Evolutionary conservation across 768 basidiomycete genomes (phyloP), one percentile per base, ranked within the genome.

Genomic region (Mrakia blollopis): DNA sequence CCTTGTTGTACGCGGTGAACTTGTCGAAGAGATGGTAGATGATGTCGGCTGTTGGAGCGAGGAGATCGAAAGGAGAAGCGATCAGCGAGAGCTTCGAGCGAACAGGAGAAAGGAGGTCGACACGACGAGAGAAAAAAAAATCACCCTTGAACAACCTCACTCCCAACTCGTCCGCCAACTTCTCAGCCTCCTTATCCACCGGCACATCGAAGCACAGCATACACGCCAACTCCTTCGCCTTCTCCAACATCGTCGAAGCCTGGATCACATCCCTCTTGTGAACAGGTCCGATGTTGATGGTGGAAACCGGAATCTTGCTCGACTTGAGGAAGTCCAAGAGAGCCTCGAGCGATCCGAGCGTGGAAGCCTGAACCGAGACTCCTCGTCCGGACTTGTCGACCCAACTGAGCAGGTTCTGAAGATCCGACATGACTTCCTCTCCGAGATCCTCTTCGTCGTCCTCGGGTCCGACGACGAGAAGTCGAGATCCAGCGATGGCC

Each of bases 11-110:
- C 1, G 90, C 92, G 61, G 90, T 97, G 86, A 98, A 98, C 23
- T 93, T 89, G 82, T 98, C 95, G 82, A 98, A 98, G 63, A 99
- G 85, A 83, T 98, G 96, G 84, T 99, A 99, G 80, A 99, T 98
- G 83, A 98, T 98, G 84, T 97, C 94, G 79, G 96, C 96, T 98
- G 79, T n/a, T n/a, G n/a, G n/a, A 39, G 77, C 14, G 13, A 54
- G 68, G 28, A 71, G 68, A 65, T 32, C n/a, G 52, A 21, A 32
- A 25, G 13, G 30, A 41, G 30, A 14, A 18, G 9, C 1, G 16
- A 13, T 63, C 14, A 63, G 62, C 1, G 21, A 23, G 8, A n/a
- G 35, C 7, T 11, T 35, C 10, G 35, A 44, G 44, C 28, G 28
- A 0, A 35, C n/a, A n/a, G n/a, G 54, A 14, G 60, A 44, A 44